phyloP scores from a whole-genome alignment of 2,329 filamentous ascomycete species.

The Cercospora canescens region DNA sequence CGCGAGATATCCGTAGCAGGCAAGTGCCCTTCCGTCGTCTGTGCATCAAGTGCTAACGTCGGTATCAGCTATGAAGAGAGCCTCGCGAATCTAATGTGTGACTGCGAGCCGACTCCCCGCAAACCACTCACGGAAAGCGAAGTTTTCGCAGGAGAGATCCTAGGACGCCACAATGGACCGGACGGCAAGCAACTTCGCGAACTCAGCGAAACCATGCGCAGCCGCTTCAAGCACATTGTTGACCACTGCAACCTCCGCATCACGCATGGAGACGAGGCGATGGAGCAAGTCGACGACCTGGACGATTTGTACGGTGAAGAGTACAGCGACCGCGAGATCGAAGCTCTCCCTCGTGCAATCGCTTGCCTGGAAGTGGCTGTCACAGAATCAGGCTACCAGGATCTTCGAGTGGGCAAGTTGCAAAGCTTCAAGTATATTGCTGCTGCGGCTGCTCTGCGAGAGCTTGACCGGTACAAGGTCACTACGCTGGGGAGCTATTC shows the following conservation, averaged over 20 bases:
- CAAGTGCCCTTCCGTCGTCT: conserved; percentile 33
- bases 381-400: conserved; percentile 36
- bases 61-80: conserved; percentile 53
- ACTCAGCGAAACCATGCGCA: conserved; percentile 39
- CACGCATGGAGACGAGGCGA: conserved; percentile 39
- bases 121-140: conserved; percentile 52
- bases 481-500: conserved; percentile 21
- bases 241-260: conserved; percentile 47
- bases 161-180: conserved; percentile 48
- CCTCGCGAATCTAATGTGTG: conserved; percentile 50
- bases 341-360: conserved; percentile 51
- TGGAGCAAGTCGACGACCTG: conserved; percentile 24
- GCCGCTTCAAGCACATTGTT: conserved; percentile 45
- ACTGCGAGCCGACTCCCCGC: conserved; percentile 43
- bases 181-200: conserved; percentile 37
- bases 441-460: conserved; percentile 51
- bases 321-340: conserved; percentile 36
- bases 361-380: conserved; percentile 51
- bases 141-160: conserved; percentile 59
- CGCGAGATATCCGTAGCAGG: conserved; percentile 47
- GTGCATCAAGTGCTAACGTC: not conserved
- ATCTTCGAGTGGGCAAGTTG: conserved; percentile 38
- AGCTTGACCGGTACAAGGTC: conserved; percentile 43
- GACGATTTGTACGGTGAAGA: conserved; percentile 28
- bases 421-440: conserved; percentile 57